Evolutionary conservation across 805 yeast genomes (phyloP), one percentile per base, ranked within the genome.

Genomic region (Yarrowia sp.): DNA sequence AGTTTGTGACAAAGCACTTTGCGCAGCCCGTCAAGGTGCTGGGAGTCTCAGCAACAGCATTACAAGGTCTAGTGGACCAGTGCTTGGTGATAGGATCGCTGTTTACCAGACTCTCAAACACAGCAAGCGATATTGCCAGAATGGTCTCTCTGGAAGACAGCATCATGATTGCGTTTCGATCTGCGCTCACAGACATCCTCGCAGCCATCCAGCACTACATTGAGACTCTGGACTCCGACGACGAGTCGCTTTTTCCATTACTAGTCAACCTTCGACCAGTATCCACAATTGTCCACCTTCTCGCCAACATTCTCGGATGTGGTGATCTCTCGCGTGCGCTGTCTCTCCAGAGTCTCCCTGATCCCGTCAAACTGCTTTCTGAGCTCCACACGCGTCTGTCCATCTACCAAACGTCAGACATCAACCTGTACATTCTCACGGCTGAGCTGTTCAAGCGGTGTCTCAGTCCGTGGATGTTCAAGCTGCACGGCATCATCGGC

Each of bases 251-350:
- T 3, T 14, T 38, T 9, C 22, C 35, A 0, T 14, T 55, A 6
- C 27, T 38, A 3, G 36, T 29, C 1, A 7, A 55, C 9, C 35
- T 53, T 7, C n/a, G 60, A 24, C 46, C 60, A 0, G 35, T 36
- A 2, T 22, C 46, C 7, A 55, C 46, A 8, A 21, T 55, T 6
- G 47, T 55, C 3, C 46, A 55, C 29, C 36, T 55, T 1, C 18
- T 55, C 36, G 61, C 61, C 1, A 55, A 38, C 18, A 24, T 55
- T 19, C 27, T 55, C 1, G 61, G 61, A 10, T 55, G 61, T 19
- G 46, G 47, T 4, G 47, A 55, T n/a, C n/a, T 55, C 2, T 18
- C 35, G 29, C 46, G 47, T 10, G 61, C 61, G 3, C 22, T 38
- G 6, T 7, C 27, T 6, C 47, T 55, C 6, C 25, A 38, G 16